phyloP scores from a whole-genome alignment of 345 rosid genomes.

The Rhizophora apiculata region DNA sequence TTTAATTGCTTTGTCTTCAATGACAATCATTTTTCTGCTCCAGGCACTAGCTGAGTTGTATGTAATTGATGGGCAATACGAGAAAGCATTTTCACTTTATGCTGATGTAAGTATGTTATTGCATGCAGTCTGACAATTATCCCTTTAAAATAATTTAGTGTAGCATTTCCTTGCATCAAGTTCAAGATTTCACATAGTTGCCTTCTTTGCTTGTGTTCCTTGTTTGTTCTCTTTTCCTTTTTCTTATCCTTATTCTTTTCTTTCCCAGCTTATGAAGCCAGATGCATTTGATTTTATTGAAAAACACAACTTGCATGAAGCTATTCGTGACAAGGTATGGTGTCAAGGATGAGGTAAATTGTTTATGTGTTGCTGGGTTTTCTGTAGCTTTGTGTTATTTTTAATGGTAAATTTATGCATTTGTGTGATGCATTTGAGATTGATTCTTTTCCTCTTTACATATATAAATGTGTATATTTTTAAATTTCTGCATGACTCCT shows the following conservation, averaged over 20 bases:
- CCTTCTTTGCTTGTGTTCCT: neutral
- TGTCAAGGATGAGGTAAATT: slow-evolving; percentile 9
- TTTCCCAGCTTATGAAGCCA: slow-evolving; percentile 91
- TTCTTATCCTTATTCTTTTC: slow-evolving; percentile 13
- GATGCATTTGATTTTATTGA: slow-evolving; percentile 82
- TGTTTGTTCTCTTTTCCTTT: slow-evolving; percentile 6
- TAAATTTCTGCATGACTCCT: neutral
- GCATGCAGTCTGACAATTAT: neutral
- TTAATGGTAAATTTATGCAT: neutral
- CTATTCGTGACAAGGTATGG: slow-evolving; percentile 86
- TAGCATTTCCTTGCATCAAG: too few relatives aligned
- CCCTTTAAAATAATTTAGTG: neutral
- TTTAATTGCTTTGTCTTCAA: slow-evolving; percentile 18
- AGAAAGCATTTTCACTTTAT: slow-evolving; percentile 83
- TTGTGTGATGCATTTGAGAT: too few relatives aligned
- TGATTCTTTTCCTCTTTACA: too few relatives aligned
- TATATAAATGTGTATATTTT: too few relatives aligned
- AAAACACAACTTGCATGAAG: slow-evolving; percentile 76
- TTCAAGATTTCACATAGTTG: too few relatives aligned
- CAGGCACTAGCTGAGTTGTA: slow-evolving; percentile 93
- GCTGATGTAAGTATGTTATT: slow-evolving; percentile 80
- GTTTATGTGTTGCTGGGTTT: slow-evolving; percentile 14
- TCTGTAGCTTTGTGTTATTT: neutral
- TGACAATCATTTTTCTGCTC: slow-evolving; percentile 22
- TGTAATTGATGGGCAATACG: slow-evolving; percentile 78